Base-by-base conservation (phyloP, 139 green algal genomes). In the Chlorella sp. region DNA sequence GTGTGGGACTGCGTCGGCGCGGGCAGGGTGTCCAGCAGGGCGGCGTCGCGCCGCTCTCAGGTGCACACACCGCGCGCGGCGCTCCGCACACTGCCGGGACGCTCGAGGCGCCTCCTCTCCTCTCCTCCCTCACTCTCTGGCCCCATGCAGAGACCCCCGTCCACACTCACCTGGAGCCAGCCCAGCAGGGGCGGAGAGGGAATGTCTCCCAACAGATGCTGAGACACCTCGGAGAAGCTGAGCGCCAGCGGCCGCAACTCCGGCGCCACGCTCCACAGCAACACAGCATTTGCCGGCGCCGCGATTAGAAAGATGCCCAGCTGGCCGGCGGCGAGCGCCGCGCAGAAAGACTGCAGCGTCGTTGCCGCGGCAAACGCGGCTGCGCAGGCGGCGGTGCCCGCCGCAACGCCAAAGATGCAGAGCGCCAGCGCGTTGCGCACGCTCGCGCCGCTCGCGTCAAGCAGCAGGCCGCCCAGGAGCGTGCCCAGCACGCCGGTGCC, bases 201-300 rank as follows among this genome's bases (percentile, higher is more conserved):
- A 41, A 98, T 94, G 80, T 98, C 95, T 0, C 95, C 95, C 3
- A 95, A 66, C 38, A 96, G n/a, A 71, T 98, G 95, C 21, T 96
- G 93, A 42, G 68, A 66, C 14, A 97, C 80, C 9, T 93, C 93
- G 29, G 81, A 82, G 25, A 97, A 74, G 3, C 79, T 81, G 42
- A 93, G 90, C 2, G 88, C 88, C 61, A 97, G 81, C 2, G 94
- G 85, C 5, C 93, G 85, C 73, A 96, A 81, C n/a, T 79, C 53
- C 2, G 86, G 38, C 0, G 92, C 89, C 29, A 96, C 90, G 27
- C 71, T 87, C 94, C 93, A 95, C 76, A 98, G 88, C 27, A 86
- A 76, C 1, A 94, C 80, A 12, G 85, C 89, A 50, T 91, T 90
- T 1, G 89, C 79, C 0, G 94, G 94, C 3, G 89, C 91, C 82